Evolutionary conservation across 176 grass and related monocot genomes (phyloP).

Genomic region (Oryza officinalis): DNA sequence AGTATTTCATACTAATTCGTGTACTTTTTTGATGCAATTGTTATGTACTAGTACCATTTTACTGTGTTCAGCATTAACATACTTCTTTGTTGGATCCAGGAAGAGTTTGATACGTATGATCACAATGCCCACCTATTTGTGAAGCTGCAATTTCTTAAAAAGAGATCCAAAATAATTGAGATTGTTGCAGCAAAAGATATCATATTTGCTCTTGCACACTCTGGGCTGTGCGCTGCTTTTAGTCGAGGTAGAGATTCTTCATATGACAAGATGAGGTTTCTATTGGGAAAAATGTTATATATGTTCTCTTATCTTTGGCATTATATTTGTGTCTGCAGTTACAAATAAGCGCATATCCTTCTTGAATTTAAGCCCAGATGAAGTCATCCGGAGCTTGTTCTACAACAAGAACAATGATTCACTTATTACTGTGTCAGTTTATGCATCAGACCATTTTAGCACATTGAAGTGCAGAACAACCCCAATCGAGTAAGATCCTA

Average conservation of each 20-base stretch:
- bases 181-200: constrained; percentile 97
- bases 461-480: constrained; percentile 98
- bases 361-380: constrained; percentile 96
- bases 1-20: constrained; percentile 4
- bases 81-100: constrained; percentile 49
- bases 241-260: constrained; percentile 61
- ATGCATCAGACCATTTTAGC: constrained; percentile 96
- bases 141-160: constrained; percentile 91
- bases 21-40: background rate
- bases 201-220: constrained; percentile 96
- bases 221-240: constrained; percentile 94
- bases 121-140: constrained; percentile 83
- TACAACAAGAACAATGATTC: constrained; percentile 99
- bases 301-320: constrained; percentile 17
- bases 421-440: constrained; percentile 98
- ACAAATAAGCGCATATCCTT: constrained; percentile 89
- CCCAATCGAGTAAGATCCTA: constrained; percentile 77
- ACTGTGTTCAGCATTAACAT: background rate
- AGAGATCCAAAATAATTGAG: constrained; percentile 94
- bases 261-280: constrained; percentile 1
- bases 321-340: constrained; percentile 54
- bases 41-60: background rate
- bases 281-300: background rate
- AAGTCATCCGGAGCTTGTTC: constrained; percentile 98
- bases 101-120: constrained; percentile 97